Conservation (phyloP, 352 stramenopile species). For the Heterotrichella gracilis region DNA sequence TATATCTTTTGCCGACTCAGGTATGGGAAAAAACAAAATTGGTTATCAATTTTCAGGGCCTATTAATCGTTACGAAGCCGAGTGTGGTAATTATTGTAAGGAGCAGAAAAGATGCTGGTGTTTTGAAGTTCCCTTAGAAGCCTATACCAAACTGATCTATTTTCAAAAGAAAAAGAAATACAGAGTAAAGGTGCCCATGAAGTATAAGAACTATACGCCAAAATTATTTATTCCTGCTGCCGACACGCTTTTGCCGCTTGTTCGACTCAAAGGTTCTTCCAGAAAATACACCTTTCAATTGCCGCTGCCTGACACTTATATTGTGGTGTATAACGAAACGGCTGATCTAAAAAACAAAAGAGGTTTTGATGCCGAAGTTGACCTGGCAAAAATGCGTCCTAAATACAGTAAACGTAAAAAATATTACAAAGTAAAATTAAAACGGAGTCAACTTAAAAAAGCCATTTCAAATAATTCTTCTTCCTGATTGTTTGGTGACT, state of each 20-base stretch:
- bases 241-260: neutral
- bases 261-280: neutral
- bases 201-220: neutral
- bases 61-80: neutral
- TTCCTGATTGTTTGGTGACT: too few species aligned
- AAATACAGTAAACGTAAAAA: slow-evolving; percentile 6
- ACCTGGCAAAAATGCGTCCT: neutral
- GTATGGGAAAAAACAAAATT: neutral
- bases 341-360: neutral
- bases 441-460: neutral
- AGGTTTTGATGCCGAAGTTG: neutral
- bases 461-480: neutral
- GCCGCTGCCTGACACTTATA: neutral
- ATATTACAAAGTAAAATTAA: neutral
- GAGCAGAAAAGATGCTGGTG: neutral
- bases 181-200: neutral
- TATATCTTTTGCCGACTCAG: neutral
- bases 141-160: neutral
- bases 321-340: neutral
- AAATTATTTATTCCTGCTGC: neutral
- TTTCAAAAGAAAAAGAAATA: slow-evolving; percentile 1
- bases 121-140: neutral
- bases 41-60: neutral
- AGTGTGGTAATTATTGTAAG: neutral
- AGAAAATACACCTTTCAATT: neutral